Base-by-base conservation (phyloP, 2,329 filamentous ascomycete species). In the Fusarium fracticaudum region DNA sequence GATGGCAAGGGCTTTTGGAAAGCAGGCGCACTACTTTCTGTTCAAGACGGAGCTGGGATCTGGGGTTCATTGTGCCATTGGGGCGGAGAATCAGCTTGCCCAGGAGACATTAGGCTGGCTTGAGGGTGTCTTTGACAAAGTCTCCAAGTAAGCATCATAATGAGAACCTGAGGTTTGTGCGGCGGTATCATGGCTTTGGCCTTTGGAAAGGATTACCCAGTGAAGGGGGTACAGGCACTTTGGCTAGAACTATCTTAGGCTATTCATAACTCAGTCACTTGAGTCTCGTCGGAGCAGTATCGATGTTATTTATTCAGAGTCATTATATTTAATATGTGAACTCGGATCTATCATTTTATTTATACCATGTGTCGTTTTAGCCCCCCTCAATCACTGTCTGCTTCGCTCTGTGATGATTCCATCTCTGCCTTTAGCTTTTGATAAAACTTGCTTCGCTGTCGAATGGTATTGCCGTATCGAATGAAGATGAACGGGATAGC, bases 401-500 rank as follows among this genome's bases (percentile, higher is more conserved):
- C 24, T 18, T 29, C 57, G n/a, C 31, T 41, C 8, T 40, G 22
- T 9, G 67, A 40, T 13, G 14, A 17, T 12, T 69, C 67, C 18
- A 57, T n/a, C 6, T 69, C 57, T 6, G 51, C 60, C 14, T 69
- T 69, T 8, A 69, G 26, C 33, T 44, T 69, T 22, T 69, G 64
- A 8, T 69, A 69, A 24, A 69, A 69, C 14, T 24, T 44, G 13
- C 67, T 69, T 26, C 67, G 40, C 10, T 63, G 43, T 18, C 67
- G 20, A 3, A 69, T 69, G 1, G 40, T 50, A 33, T 69, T 43
- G 1, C 64, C 67, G 22, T 69, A 64, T 8, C 57, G 35, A 8
- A 69, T 69, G 8, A 69, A 69, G 1, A 69, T 33, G 37, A 69
- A 69, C 1, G 67, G 67, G 17, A 69, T 69, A 1, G 29, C 67